Conservation (phyloP, 306 rosid genomes). For the barrel medic (Medicago truncatula) region MtrunA17r5.0-ANR NC_053042.1:37590501-37591000, state of each 20-base stretch:
- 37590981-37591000: too few species aligned
- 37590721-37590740: background rate
- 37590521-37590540: too few species aligned
- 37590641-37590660: too few species aligned
- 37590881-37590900: conserved; percentile 12
- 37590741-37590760: background rate
- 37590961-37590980: conserved; percentile 1
- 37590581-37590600: too few species aligned
- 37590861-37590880: background rate
- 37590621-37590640: too few species aligned
- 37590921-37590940: conserved; percentile 19
- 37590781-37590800: background rate
- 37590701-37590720: conserved; percentile 8
- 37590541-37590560: too few species aligned
- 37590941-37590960: conserved; percentile 17
- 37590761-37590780: background rate
- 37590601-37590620: too few species aligned
- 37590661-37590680: too few species aligned
- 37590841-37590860: background rate
- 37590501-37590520: too few species aligned
- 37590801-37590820: conserved; percentile 13
- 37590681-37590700: too few species aligned
- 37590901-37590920: conserved; percentile 31
- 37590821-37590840: conserved; percentile 15
- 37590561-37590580: too few species aligned